A percentile compares a stretch with the other conserved stretches of the same genome.
These are phyloP conservation scores for Candida hungchunana DNA, from an alignment of 805 yeast genomes.

Conservation along the genomic window DNA sequence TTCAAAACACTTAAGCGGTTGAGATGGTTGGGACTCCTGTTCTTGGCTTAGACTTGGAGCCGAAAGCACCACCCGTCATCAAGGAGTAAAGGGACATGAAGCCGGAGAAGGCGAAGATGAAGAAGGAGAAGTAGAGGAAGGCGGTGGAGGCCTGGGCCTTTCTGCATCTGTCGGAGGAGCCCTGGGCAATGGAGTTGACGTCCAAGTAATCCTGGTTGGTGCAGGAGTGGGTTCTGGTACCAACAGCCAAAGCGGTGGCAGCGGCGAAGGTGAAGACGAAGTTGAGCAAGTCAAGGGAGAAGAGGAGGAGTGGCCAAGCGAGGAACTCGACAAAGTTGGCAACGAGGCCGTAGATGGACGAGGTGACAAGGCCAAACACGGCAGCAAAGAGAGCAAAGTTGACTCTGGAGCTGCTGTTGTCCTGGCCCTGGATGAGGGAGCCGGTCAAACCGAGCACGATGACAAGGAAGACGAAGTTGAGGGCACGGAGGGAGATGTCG, in stretches of 20 bases:
- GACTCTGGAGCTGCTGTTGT: constrained; percentile 62
- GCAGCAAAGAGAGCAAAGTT: constrained; percentile 86
- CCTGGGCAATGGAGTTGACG: constrained; percentile 67
- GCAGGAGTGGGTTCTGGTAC: constrained; percentile 84
- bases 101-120: constrained; percentile 64
- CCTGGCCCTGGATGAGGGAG: constrained; percentile 73
- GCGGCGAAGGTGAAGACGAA: constrained; percentile 90
- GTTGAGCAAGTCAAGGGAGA: constrained; percentile 79
- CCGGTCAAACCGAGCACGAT: constrained; percentile 85
- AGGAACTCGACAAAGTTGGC: constrained; percentile 76
- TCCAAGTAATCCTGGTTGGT: constrained; percentile 59
- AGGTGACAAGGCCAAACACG: constrained; percentile 78
- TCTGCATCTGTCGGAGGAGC: constrained; percentile 83
- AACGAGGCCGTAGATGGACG: constrained; percentile 70
- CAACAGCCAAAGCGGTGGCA: constrained; percentile 92
- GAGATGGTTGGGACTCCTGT: constrained; percentile 89
- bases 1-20: constrained; percentile 65
- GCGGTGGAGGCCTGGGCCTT: constrained; percentile 84
- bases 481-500: constrained; percentile 69
- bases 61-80: constrained; percentile 54
- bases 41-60: constrained; percentile 53
- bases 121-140: constrained; percentile 81
- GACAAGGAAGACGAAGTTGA: constrained; percentile 72
- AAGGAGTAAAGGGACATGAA: constrained; percentile 48
- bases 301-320: constrained; percentile 83